Evolutionary conservation across 352 stramenopile genomes (phyloP), one percentile per base, ranked within the genome.

Genomic region (Phytophthora palmivora): DNA sequence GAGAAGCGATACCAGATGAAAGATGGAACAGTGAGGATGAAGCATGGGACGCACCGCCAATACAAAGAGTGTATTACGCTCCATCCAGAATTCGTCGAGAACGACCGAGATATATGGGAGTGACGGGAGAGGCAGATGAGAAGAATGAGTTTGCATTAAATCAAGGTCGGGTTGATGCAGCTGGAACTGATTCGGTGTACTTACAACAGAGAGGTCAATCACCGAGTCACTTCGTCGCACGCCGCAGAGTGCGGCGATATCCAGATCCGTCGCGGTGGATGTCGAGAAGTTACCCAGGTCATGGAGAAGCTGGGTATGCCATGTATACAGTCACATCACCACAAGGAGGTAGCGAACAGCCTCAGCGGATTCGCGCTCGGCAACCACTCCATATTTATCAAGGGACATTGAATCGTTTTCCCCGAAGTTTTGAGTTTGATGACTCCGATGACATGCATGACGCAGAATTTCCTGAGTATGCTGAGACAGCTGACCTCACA

Each of bases 91-190:
- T 32, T 26, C 43, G 19, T 28, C 51, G 42, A 19, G 51, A 74
- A 42, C 59, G 38, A 5, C 48, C 64, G 33, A 55, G 60, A 52
- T 78, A 65, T 45, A 12, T 46, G 26, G 34, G 66, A 10, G n/a
- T 67, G 9, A 15, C 26, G 0, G 58, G 74, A 11, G 60, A 71
- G 12, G 30, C 42, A 6, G 56, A 76, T 34, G 69, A 78, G n/a
- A 78, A 64, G 57, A 65, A n/a, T 4, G 52, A 70, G 0, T 70
- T 77, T 52, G 44, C 43, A 9, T 10, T 28, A 15, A n/a, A 6
- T 26, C 43, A 51, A 22, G 51, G 53, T 9, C 3, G 30, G 7
- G 37, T 19, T 16, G 55, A 58, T 21, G n/a, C 46, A 34, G 26
- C 19, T 42, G 19, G 4, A 16, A 3, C 41, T 3, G 53, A 70